Evolutionary conservation across 331 rosid species (phyloP).

Genomic region (Acacia concinna): DNA sequence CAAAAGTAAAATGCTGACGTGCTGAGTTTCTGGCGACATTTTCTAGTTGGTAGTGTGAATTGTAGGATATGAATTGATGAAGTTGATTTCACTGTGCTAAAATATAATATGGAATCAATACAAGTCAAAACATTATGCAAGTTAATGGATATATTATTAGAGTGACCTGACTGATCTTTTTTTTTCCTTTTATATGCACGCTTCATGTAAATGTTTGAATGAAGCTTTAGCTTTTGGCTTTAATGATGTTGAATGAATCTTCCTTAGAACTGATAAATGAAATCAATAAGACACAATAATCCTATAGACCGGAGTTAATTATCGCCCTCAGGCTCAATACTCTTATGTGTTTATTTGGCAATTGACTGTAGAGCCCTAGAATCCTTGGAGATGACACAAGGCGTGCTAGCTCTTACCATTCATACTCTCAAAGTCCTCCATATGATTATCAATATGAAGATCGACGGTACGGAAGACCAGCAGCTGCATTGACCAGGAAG

Average conservation of each 20-base stretch:
- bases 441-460: conserved; percentile 95
- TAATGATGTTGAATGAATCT: conserved; percentile 3
- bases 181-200: background rate
- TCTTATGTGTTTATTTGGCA: conserved; percentile 30
- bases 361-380: conserved; percentile 51
- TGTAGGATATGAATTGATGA: background rate
- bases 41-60: background rate
- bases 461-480: conserved; percentile 78
- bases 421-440: conserved; percentile 96
- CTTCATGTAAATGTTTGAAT: background rate
- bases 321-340: conserved; percentile 29
- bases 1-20: background rate
- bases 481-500: conserved; percentile 67
- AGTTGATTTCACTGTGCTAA: conserved; percentile 14
- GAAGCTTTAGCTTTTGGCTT: conserved; percentile 14
- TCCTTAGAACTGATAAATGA: background rate
- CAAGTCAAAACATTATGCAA: background rate
- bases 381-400: conserved; percentile 64
- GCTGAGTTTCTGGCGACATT: conserved; percentile 8
- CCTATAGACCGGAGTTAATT: conserved; percentile 17
- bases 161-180: conserved; percentile 16
- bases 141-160: background rate
- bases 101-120: background rate
- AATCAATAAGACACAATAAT: conserved; percentile 1
- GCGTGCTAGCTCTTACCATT: conserved; percentile 97